These are phyloP conservation scores for Tuctoria greenei DNA, from an alignment of 176 grass and related monocot species.

Conservation along the genomic window DNA sequence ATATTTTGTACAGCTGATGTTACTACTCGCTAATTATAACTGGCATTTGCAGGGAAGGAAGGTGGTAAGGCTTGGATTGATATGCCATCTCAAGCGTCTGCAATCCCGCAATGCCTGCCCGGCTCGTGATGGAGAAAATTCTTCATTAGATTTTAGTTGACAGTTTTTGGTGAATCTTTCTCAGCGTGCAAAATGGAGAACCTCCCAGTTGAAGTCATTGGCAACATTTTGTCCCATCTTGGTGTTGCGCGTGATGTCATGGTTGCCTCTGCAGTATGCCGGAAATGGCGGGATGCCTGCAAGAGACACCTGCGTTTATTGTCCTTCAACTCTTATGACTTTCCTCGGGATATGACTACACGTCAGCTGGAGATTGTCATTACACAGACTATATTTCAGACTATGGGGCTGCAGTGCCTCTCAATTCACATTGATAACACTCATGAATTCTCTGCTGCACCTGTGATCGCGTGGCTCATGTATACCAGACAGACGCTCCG, in stretches of 20 bases:
- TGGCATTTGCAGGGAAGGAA: conserved; percentile 35
- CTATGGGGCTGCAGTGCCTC: conserved; percentile 70
- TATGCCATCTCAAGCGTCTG: conserved; percentile 10
- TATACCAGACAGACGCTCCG: conserved; percentile 80
- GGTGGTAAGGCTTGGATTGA: not conserved
- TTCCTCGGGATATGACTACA: conserved; percentile 70
- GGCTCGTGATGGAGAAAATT: not conserved
- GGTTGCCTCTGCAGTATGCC: conserved; percentile 71
- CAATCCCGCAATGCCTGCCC: not conserved
- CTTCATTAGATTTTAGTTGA: not conserved
- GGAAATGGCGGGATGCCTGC: conserved; percentile 81
- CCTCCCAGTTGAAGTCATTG: conserved; percentile 90
- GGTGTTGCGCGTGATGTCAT: conserved; percentile 70
- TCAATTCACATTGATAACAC: conserved; percentile 76
- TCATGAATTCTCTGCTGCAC: conserved; percentile 89
- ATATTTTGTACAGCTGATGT: not conserved
- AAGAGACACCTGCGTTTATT: conserved; percentile 73
- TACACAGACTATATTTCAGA: conserved; percentile 94
- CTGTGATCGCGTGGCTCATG: conserved; percentile 96
- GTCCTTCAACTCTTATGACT: conserved; percentile 78
- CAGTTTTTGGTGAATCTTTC: conserved; percentile 1
- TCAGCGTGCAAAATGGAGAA: conserved; percentile 53
- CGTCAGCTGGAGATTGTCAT: conserved; percentile 86
- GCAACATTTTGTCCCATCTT: conserved; percentile 86
- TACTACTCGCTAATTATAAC: not conserved